Evolutionary conservation across 2,329 filamentous ascomycete species (phyloP).

Genomic region (Ophiocordyceps camponoti-leonardi): DNA sequence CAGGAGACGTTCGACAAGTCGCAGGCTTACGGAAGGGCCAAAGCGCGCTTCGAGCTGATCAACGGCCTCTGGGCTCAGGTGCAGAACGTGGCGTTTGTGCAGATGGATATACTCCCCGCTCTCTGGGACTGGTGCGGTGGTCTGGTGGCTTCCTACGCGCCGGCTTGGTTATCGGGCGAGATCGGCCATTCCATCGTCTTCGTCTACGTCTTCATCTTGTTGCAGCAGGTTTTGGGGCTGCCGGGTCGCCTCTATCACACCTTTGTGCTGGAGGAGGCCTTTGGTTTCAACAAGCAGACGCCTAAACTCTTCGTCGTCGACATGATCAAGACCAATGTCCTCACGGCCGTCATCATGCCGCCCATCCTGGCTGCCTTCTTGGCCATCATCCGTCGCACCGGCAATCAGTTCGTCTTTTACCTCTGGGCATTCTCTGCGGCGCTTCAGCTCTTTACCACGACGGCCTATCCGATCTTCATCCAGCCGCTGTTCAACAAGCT

Average conservation of each 20-base stretch:
- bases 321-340: slow-evolving; percentile 75
- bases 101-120: slow-evolving; percentile 78
- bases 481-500: slow-evolving; percentile 97
- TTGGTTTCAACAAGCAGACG: slow-evolving; percentile 98
- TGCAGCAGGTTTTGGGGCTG: slow-evolving; percentile 63
- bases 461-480: slow-evolving; percentile 88
- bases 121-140: slow-evolving; percentile 72
- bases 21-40: slow-evolving; percentile 90
- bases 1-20: slow-evolving; percentile 88
- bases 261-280: slow-evolving; percentile 91
- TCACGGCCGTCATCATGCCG: slow-evolving; percentile 63
- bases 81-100: slow-evolving; percentile 78
- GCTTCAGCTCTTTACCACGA: slow-evolving; percentile 87
- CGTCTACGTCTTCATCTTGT: slow-evolving; percentile 69
- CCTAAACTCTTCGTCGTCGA: slow-evolving; percentile 75
- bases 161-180: slow-evolving; percentile 69
- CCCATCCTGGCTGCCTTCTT: slow-evolving; percentile 87
- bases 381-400: slow-evolving; percentile 85
- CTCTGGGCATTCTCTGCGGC: slow-evolving; percentile 84
- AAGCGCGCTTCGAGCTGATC: slow-evolving; percentile 76
- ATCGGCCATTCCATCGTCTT: slow-evolving; percentile 90
- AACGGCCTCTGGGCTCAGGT: slow-evolving; percentile 69
- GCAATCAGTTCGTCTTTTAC: slow-evolving; percentile 93
- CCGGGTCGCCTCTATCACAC: slow-evolving; percentile 82
- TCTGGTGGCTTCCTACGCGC: slow-evolving; percentile 57